phyloP scores from a whole-genome alignment of 805 yeast genomes.

The Saccharomycodes ludwigii region DNA sequence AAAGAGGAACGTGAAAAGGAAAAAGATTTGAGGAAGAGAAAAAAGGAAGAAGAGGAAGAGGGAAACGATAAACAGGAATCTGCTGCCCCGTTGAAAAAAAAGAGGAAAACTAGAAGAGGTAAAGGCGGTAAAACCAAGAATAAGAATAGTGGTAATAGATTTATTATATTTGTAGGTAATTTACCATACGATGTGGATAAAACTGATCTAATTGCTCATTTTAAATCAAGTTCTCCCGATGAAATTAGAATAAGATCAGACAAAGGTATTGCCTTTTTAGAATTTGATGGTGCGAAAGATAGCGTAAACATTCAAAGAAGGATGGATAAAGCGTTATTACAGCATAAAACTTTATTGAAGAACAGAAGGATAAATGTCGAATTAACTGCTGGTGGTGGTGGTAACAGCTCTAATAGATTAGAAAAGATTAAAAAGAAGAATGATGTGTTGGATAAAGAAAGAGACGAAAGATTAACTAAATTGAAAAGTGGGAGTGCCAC shows the following conservation, averaged over 20 bases:
- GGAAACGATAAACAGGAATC: conserved; percentile 15
- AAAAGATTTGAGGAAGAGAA: conserved; percentile 11
- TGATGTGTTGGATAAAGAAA: conserved; percentile 57
- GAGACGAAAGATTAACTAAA: conserved; percentile 42
- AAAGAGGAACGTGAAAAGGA: conserved; percentile 19
- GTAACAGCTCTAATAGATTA: conserved; percentile 58
- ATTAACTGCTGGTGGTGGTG: conserved; percentile 97
- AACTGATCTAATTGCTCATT: conserved; percentile 55
- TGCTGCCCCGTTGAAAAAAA: conserved; percentile 34
- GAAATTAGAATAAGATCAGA: conserved; percentile 66
- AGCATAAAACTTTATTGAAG: conserved; percentile 65
- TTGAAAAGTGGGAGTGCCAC: too few species aligned
- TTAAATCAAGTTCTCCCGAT: conserved; percentile 62
- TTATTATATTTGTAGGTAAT: conserved; percentile 81
- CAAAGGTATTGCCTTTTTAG: conserved; percentile 87
- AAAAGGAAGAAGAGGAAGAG: conserved; percentile 14
- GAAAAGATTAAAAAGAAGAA: conserved; percentile 72
- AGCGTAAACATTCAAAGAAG: conserved; percentile 50
- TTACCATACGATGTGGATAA: conserved; percentile 62
- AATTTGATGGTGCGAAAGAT: conserved; percentile 43
- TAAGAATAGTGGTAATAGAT: conserved; percentile 42
- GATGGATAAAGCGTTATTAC: conserved; percentile 73
- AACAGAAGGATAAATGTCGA: conserved; percentile 86
- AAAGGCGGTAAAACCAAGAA: conserved; percentile 54
- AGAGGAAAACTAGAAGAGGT: conserved; percentile 67